Evolutionary conservation across 2,329 filamentous ascomycete species (phyloP).

Genomic region (Microcyclospora tardicrescens): DNA sequence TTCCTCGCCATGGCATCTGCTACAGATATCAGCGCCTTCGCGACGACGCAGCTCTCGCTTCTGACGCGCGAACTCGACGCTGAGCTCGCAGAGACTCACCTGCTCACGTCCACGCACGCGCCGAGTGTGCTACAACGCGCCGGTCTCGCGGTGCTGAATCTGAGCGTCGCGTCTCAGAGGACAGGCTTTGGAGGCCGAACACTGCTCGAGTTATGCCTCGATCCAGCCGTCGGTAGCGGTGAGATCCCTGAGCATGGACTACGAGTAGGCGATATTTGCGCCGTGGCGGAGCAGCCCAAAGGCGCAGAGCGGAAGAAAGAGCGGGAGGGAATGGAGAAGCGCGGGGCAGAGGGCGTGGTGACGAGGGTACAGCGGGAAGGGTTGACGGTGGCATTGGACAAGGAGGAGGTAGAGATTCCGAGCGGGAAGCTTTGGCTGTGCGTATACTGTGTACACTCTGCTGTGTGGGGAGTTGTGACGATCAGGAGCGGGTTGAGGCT

Average conservation of each 20-base stretch:
- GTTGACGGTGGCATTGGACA: slow-evolving; percentile 57
- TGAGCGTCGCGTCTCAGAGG: slow-evolving; percentile 59
- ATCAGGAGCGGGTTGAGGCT: slow-evolving; percentile 3
- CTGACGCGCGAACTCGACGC: slow-evolving; percentile 58
- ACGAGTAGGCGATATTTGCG: slow-evolving; percentile 63
- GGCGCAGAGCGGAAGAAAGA: slow-evolving; percentile 59
- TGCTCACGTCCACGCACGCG: slow-evolving; percentile 53
- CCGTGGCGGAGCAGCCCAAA: slow-evolving; percentile 60
- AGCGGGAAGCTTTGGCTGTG: slow-evolving; percentile 49
- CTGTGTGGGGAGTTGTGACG: neutral
- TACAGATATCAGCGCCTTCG: slow-evolving; percentile 53
- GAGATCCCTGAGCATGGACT: slow-evolving; percentile 61
- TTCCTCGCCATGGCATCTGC: neutral
- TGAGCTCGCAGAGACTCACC: slow-evolving; percentile 57
- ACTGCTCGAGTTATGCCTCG: slow-evolving; percentile 65
- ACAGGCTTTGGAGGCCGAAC: slow-evolving; percentile 88
- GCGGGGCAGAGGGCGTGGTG: slow-evolving; percentile 58
- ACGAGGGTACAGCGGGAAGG: slow-evolving; percentile 46
- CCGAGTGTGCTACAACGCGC: slow-evolving; percentile 59
- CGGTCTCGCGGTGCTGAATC: slow-evolving; percentile 66
- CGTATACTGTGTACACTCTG: slow-evolving; percentile 21
- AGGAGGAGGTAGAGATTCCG: slow-evolving; percentile 44
- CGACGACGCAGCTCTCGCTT: slow-evolving; percentile 55
- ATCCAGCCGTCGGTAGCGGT: slow-evolving; percentile 47
- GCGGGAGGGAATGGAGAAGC: slow-evolving; percentile 55